Conservation (phyloP, 768 basidiomycete genomes). For the Leccinum disarticulatum region DNA sequence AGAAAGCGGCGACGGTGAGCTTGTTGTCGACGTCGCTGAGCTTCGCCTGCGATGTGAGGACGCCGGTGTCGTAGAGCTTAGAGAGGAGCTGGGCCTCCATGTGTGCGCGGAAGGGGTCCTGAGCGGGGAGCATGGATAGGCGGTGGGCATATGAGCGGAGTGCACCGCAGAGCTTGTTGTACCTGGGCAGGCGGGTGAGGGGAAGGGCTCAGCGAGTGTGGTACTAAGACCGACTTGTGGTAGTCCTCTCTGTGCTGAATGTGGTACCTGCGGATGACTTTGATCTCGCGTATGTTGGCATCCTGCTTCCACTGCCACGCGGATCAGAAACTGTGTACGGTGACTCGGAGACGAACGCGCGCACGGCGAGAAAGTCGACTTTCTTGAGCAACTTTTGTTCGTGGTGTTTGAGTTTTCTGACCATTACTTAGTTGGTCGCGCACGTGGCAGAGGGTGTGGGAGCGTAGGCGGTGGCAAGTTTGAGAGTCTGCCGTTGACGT, state of each 20-base stretch:
- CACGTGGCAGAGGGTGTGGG: conserved; percentile 36
- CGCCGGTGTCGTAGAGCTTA: conserved; percentile 97
- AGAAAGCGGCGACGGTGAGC: conserved; percentile 93
- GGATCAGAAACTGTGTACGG: conserved; percentile 3
- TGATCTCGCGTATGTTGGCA: conserved; percentile 85
- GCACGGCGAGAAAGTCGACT: conserved; percentile 93
- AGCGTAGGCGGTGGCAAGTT: conserved; percentile 23
- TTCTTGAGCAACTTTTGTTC: conserved; percentile 94
- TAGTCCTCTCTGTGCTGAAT: conserved; percentile 94
- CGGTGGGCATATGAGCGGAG: conserved; percentile 85
- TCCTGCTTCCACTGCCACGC: conserved; percentile 89
- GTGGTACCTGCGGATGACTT: conserved; percentile 94
- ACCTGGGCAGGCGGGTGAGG: conserved; percentile 42
- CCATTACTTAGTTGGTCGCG: conserved; percentile 46
- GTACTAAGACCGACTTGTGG: conserved; percentile 58
- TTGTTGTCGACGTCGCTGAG: conserved; percentile 93
- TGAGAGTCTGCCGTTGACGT: conserved; percentile 31
- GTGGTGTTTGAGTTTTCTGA: conserved; percentile 94
- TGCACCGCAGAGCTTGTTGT: conserved; percentile 93
- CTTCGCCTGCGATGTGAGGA: conserved; percentile 83
- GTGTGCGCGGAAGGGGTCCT: conserved; percentile 82
- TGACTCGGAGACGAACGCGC: conserved; percentile 28
- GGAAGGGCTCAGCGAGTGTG: neutral
- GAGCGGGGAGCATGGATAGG: conserved; percentile 79
- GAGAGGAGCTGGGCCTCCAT: conserved; percentile 88